These are phyloP conservation scores for Stephanodiscus minutulus DNA, from an alignment of 108 stramenopile genomes.

Conservation along the genomic window DNA sequence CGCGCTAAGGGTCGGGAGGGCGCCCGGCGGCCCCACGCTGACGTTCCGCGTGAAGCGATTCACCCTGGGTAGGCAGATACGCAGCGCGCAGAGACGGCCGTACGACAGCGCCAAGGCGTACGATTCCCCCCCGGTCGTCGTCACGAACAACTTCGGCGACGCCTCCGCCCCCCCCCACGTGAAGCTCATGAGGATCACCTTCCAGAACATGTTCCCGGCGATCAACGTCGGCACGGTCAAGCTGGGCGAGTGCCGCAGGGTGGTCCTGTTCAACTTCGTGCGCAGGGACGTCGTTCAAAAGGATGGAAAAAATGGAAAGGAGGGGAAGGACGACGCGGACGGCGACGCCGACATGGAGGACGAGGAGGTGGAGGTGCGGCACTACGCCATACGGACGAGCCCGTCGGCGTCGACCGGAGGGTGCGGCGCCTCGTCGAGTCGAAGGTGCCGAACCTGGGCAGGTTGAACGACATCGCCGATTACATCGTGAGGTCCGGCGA, in stretches of 20 bases:
- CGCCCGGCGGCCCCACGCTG: slow-evolving; percentile 95
- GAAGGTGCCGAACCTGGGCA: slow-evolving; percentile 91
- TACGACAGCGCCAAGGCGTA: slow-evolving; percentile 72
- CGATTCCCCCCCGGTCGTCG: slow-evolving; percentile 89
- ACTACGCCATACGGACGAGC: slow-evolving; percentile 97
- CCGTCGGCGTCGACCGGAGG: slow-evolving; percentile 90
- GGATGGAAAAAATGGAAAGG: not conserved
- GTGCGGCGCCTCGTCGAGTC: slow-evolving; percentile 92
- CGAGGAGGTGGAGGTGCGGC: slow-evolving; percentile 89
- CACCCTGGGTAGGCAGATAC: slow-evolving; percentile 80
- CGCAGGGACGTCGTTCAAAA: slow-evolving; percentile 32
- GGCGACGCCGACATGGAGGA: slow-evolving; percentile 57
- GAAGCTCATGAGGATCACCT: slow-evolving; percentile 95
- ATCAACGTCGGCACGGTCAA: slow-evolving; percentile 95
- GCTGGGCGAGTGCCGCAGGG: slow-evolving; percentile 93
- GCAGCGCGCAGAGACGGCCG: slow-evolving; percentile 87
- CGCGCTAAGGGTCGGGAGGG: slow-evolving; percentile 83
- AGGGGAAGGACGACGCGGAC: slow-evolving; percentile 10
- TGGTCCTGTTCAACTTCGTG: slow-evolving; percentile 93
- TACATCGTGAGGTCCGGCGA: slow-evolving; percentile 61
- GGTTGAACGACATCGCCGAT: slow-evolving; percentile 94
- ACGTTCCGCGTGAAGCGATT: slow-evolving; percentile 92
- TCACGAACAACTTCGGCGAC: slow-evolving; percentile 99
- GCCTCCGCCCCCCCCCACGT: slow-evolving; percentile 84
- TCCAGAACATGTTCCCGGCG: slow-evolving; percentile 99